Evolutionary conservation across 352 stramenopile genomes (phyloP).

Genomic region (Phytophthora pisi): DNA sequence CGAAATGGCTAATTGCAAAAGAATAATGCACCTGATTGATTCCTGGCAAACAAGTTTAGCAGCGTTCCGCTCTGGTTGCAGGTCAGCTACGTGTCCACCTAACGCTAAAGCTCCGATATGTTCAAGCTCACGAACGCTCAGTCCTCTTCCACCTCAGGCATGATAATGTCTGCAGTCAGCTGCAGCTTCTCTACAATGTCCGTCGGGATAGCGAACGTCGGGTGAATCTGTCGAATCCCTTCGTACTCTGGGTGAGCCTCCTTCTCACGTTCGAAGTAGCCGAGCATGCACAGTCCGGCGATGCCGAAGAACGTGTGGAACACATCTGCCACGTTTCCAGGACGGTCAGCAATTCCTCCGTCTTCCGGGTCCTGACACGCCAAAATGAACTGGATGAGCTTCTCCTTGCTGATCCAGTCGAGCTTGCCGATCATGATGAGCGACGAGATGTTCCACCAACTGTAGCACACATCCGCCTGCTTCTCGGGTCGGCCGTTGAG

Average conservation of each 20-base stretch:
- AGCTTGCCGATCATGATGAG: conserved; percentile 96
- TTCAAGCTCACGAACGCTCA: conserved; percentile 10
- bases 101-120: conserved; percentile 4
- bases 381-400: conserved; percentile 94
- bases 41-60: conserved; percentile 16
- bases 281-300: conserved; percentile 93
- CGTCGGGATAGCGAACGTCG: conserved; percentile 95
- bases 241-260: conserved; percentile 57
- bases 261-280: conserved; percentile 88
- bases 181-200: conserved; percentile 90
- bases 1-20: conserved; percentile 32
- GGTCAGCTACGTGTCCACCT: conserved; percentile 6
- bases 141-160: conserved; percentile 23
- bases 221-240: conserved; percentile 91
- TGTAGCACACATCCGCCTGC: conserved; percentile 99
- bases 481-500: conserved; percentile 99
- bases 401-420: conserved; percentile 96
- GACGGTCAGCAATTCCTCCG: conserved; percentile 98
- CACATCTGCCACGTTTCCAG: conserved; percentile 96
- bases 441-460: conserved; percentile 98
- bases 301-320: conserved; percentile 99
- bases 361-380: conserved; percentile 97
- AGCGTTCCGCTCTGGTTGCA: conserved; percentile 9
- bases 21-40: conserved; percentile 32
- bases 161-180: conserved; percentile 79